Evolutionary conservation across 306 rosid species (phyloP), one percentile per base, ranked within the genome.

Genomic region (Inga oerstediana): DNA sequence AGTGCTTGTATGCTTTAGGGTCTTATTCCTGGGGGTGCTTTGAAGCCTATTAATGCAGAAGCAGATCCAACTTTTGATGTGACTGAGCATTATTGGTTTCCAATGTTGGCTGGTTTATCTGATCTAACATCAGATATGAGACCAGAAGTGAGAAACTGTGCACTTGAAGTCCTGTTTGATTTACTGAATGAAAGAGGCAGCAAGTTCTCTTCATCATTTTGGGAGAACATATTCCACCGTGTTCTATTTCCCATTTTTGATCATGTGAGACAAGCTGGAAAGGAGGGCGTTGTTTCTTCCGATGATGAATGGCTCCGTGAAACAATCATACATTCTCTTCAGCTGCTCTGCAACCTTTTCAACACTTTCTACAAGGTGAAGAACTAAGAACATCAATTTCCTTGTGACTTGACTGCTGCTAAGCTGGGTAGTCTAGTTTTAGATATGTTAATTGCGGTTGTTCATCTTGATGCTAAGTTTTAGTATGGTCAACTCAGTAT

Each of bases 31-130:
- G 98, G 99, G 74, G 99, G 98, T 80, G 94, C 93, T 77, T 90
- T 91, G 88, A 92, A 88, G 94, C 99, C 98, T 27, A 88, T 93
- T 81, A 93, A 93, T 71, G 88, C 85, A 72, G 89, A 72, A 78
- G 79, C 8, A 72, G 97, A 93, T 56, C 80, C 91, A 51, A 82
- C 88, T 70, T 76, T 89, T 82, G 99, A 97, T 76, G 89, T 94
- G 86, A 97, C 99, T 65, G 99, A 97, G 87, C 93, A 97, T 85
- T 97, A 92, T 85, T 97, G 99, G 99, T 97, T 94, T 83, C 99
- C 99, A 76, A 97, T 97, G 99, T 91, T 97, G 80, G 99, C 98
- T 86, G 99, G 99, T 85, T 90, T 97, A 48, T 97, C 99, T 77
- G 99, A 97, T 86, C 89, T 97, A 75, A 97, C 99, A 35, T 92